Evolutionary conservation across 2,329 filamentous ascomycete species (phyloP).

Genomic region (Trichoderma sp.): DNA sequence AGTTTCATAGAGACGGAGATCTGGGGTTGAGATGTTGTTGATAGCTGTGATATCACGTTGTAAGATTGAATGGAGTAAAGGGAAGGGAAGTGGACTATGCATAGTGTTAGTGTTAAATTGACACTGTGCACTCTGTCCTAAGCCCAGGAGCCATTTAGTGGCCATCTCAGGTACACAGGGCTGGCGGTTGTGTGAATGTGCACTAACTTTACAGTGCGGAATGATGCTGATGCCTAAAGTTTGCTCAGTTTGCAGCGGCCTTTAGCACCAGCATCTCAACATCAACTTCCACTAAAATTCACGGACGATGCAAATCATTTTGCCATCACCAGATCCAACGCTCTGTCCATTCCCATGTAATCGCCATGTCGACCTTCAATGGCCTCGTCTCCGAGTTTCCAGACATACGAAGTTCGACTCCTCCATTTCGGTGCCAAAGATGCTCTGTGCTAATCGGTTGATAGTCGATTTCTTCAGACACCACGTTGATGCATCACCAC

Average conservation of each 20-base stretch:
- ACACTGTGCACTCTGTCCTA: not conserved
- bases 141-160: not conserved
- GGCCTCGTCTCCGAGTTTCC: slow-evolving; percentile 76
- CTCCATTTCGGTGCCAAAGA: not conserved
- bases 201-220: not conserved
- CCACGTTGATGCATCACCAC: slow-evolving; percentile 54
- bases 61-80: not conserved
- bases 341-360: not conserved
- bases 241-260: not conserved
- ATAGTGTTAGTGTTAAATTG: not conserved
- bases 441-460: not conserved
- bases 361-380: slow-evolving; percentile 73
- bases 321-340: not conserved
- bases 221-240: not conserved
- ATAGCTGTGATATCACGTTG: not conserved
- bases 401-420: slow-evolving; percentile 64
- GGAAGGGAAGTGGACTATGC: not conserved
- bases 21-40: not conserved
- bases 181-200: not conserved
- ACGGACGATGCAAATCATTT: not conserved
- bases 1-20: not conserved
- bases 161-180: too few species aligned
- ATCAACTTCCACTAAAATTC: not conserved
- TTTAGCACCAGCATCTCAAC: not conserved
- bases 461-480: slow-evolving; percentile 80